phyloP scores from a whole-genome alignment of 2,329 filamentous ascomycete species.

The Dothideomycetes sp. region DNA sequence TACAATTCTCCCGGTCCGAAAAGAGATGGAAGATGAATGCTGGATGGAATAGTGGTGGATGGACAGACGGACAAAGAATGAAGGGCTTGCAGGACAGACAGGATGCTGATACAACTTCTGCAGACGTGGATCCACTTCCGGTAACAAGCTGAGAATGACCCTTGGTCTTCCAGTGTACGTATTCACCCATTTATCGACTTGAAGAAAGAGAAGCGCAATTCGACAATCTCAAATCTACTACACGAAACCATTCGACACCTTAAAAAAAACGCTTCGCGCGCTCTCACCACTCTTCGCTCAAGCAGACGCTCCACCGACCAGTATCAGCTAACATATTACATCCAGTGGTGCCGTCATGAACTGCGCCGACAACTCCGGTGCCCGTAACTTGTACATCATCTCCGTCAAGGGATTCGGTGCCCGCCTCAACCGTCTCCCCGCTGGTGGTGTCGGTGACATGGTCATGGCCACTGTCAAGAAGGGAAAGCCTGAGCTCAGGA shows the following conservation, averaged over 20 bases:
- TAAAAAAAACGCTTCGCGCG: too few relatives aligned
- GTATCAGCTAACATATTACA: conserved; percentile 5
- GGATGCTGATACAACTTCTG: conserved; percentile 11
- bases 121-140: conserved; percentile 76
- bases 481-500: conserved; percentile 99
- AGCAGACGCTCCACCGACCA: neutral
- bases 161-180: conserved; percentile 99
- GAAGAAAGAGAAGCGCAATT: neutral
- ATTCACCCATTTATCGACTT: conserved; percentile 10
- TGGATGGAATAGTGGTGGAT: neutral
- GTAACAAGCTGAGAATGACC: conserved; percentile 99
- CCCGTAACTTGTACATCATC: conserved; percentile 98
- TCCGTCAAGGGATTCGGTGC: conserved; percentile 98
- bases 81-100: neutral
- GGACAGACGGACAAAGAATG: neutral
- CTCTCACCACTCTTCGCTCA: neutral
- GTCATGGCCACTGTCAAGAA: conserved; percentile 99
- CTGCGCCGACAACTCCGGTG: conserved; percentile 98
- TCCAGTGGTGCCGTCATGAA: conserved; percentile 97
- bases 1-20: conserved; percentile 16
- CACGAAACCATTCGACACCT: too few relatives aligned
- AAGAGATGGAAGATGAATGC: conserved; percentile 3
- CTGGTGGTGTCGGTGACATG: conserved; percentile 98
- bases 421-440: conserved; percentile 92
- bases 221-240: neutral